Evolutionary conservation across 2,329 filamentous ascomycete species (phyloP), one percentile per base, ranked within the genome.

Genomic region (Xylaria sp.): DNA sequence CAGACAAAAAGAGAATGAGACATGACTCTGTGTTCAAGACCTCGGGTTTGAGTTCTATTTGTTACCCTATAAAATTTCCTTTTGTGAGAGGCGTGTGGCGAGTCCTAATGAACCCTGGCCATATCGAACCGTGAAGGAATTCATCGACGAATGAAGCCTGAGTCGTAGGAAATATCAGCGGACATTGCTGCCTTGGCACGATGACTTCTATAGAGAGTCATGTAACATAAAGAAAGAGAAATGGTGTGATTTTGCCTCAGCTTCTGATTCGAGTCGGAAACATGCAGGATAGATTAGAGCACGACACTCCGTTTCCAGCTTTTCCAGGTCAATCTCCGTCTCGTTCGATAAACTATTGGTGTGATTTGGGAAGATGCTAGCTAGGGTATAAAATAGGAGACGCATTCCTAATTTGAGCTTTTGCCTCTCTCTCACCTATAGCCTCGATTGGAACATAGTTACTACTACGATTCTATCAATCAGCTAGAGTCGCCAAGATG

Each of bases 401-500:
- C 10, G 1, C 16, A 13, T 25, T 63, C 47, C 12, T 13, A 42
- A 35, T 44, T n/a, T 16, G 27, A 47, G 9, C 25, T 1, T 13
- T 47, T 29, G 23, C 18, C 8, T n/a, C 5, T 44, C 40, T 9
- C 0, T 8, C 13, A 18, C 8, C 16, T 6, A 8, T 37, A 60
- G 9, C 9, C 12, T 60, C 53, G 48, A 47, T 6, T 6, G 1
- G 32, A 0, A 35, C 40, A 18, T 18, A n/a, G 16, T 18, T 44
- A 9, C 21, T 50, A 1, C 25, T 16, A n/a, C 53, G 16, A 29
- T 12, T 21, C 35, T 12, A 27, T 47, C 21, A 53, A 40, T 55
- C 2, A 50, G 4, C 21, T 16, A 50, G 29, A 68, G 18, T n/a
- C 25, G 18, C 16, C 53, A 63, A 54, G 29, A 71, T 71, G 69